Percentiles rank a stretch among this genome's conserved stretches.
Evolutionary conservation across 306 rosid genomes (phyloP).

Genomic region (Prunus kanzakura): DNA sequence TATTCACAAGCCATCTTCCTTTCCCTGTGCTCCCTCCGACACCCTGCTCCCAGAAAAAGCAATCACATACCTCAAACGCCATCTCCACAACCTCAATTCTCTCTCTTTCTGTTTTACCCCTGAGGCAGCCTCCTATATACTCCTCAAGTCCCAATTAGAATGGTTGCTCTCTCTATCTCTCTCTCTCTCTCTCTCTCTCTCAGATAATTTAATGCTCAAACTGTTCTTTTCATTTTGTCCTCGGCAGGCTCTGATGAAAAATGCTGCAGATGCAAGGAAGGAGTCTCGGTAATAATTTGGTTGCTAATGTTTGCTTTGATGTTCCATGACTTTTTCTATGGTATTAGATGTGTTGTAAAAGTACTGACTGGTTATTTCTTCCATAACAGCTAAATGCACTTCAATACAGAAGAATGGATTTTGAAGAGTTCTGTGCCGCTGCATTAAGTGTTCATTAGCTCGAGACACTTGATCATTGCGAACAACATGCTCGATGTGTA

Average conservation of each 20-base stretch:
- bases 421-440: slow-evolving; percentile 96
- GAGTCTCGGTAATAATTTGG: slow-evolving; percentile 67
- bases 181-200: neutral
- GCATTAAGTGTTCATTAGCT: slow-evolving; percentile 90
- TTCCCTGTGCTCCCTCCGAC: too few species aligned
- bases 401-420: slow-evolving; percentile 97
- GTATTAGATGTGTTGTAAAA: slow-evolving; percentile 7
- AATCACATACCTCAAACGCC: too few species aligned
- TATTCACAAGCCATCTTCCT: too few species aligned
- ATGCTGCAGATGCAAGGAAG: slow-evolving; percentile 91
- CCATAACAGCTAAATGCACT: slow-evolving; percentile 54
- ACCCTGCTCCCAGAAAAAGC: too few species aligned
- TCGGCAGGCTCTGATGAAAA: slow-evolving; percentile 67
- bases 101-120: too few species aligned
- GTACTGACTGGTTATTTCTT: slow-evolving; percentile 5
- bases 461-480: slow-evolving; percentile 94
- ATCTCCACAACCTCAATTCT: too few species aligned
- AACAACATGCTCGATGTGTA: slow-evolving; percentile 78
- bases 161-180: slow-evolving; percentile 33
- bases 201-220: slow-evolving; percentile 14
- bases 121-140: slow-evolving; percentile 38
- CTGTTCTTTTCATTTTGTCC: slow-evolving; percentile 16
- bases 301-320: slow-evolving; percentile 6
- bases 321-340: slow-evolving; percentile 9
- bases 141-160: slow-evolving; percentile 66